A percentile compares a stretch with the other conserved stretches of the same genome.
Evolutionary conservation across 495 filamentous ascomycete species (phyloP).

Genomic region (Penicillium malachiteum): DNA sequence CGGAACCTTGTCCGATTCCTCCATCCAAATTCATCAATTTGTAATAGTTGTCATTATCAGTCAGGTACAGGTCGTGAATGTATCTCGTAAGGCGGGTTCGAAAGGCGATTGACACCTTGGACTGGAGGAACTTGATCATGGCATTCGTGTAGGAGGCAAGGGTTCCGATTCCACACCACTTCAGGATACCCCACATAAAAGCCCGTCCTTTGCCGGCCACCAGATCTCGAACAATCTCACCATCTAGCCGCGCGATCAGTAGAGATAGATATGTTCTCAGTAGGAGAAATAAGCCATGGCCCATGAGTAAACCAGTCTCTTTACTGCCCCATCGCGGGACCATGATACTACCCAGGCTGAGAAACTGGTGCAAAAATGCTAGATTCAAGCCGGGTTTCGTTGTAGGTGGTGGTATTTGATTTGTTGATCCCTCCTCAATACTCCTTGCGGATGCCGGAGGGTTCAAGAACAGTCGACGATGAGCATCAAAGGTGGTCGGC

Average conservation of each 20-base stretch:
- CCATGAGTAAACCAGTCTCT: constrained; percentile 83
- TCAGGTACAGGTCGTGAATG: constrained; percentile 96
- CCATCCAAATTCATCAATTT: constrained; percentile 93
- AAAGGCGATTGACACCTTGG: constrained; percentile 97
- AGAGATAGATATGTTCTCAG: constrained; percentile 92
- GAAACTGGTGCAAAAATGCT: constrained; percentile 96
- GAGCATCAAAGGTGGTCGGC: constrained; percentile 90
- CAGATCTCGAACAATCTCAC: constrained; percentile 92
- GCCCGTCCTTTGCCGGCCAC: constrained; percentile 87
- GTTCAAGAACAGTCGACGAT: constrained; percentile 88
- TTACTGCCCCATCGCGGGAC: constrained; percentile 93
- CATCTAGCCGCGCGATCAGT: constrained; percentile 88
- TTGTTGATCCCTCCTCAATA: constrained; percentile 60
- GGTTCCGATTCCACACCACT: constrained; percentile 72
- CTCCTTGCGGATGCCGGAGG: constrained; percentile 76
- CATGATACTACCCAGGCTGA: constrained; percentile 95
- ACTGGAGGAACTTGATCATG: constrained; percentile 97
- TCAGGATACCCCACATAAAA: constrained; percentile 86
- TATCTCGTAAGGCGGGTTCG: constrained; percentile 93
- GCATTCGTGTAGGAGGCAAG: constrained; percentile 91
- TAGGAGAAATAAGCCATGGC: constrained; percentile 68
- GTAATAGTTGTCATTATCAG: constrained; percentile 92
- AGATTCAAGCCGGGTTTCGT: constrained; percentile 92
- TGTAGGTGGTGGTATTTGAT: constrained; percentile 76
- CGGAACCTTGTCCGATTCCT: constrained; percentile 83